Conservation (phyloP, 164 flowering plant species). For the Warburgia ugandensis region DNA sequence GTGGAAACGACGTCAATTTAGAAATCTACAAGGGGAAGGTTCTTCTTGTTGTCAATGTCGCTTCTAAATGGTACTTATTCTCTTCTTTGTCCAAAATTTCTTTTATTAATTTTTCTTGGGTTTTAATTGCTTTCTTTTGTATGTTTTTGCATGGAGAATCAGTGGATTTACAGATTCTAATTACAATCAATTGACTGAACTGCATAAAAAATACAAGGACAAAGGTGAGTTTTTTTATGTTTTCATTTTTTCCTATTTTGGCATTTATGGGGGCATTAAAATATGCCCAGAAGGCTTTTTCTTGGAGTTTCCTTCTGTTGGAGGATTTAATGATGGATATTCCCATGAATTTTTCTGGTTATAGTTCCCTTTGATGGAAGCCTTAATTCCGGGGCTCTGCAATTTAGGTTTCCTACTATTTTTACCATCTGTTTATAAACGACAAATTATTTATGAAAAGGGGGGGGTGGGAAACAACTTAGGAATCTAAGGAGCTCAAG, state of each 20-base stretch:
- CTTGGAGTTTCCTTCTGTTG: too few relatives aligned
- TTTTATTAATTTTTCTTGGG: neutral
- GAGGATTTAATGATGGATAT: too few relatives aligned
- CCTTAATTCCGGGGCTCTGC: too few relatives aligned
- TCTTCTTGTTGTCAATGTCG: slow-evolving; percentile 79
- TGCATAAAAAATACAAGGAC: slow-evolving; percentile 62
- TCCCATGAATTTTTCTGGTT: neutral
- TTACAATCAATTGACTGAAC: slow-evolving; percentile 73
- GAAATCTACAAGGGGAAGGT: slow-evolving; percentile 69
- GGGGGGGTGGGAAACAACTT: too few relatives aligned
- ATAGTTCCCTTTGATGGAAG: neutral
- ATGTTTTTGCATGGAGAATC: slow-evolving; percentile 14
- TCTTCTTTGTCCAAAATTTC: neutral
- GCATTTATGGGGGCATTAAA: too few relatives aligned
- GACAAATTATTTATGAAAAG: too few relatives aligned
- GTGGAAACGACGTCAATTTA: slow-evolving; percentile 59
- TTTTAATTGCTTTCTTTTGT: neutral
- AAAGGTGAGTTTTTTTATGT: slow-evolving; percentile 31
- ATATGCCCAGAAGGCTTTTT: too few relatives aligned
- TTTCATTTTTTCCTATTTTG: neutral
- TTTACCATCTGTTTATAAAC: too few relatives aligned
- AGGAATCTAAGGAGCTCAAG: too few relatives aligned
- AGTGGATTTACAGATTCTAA: slow-evolving; percentile 68
- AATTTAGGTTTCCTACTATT: too few relatives aligned
- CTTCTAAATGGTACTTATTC: slow-evolving; percentile 69